Evolutionary conservation across 768 basidiomycete genomes (phyloP).

Genomic region (Trametes maxima): DNA sequence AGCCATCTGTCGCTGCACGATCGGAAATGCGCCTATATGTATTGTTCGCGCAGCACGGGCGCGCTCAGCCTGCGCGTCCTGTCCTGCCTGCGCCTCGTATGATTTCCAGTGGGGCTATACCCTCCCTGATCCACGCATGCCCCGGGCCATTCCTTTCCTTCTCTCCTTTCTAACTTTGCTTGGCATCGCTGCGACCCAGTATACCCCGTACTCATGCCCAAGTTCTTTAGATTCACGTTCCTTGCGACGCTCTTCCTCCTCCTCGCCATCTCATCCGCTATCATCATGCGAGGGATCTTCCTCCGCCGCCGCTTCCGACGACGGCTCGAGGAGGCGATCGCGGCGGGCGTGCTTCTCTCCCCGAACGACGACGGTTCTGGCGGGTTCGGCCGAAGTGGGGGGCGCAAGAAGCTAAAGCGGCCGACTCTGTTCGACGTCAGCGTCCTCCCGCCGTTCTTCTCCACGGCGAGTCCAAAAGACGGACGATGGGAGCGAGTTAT

Average conservation of each 20-base stretch:
- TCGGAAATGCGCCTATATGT: conserved; percentile 1
- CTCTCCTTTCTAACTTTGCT: not conserved
- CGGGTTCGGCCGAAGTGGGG: conserved; percentile 33
- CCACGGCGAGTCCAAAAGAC: conserved; percentile 29
- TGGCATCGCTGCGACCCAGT: not conserved
- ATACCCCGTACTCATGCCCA: not conserved
- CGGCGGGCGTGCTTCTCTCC: conserved; percentile 50
- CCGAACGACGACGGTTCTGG: conserved; percentile 28
- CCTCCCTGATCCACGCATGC: not conserved
- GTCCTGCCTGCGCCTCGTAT: not conserved
- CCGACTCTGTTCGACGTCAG: conserved; percentile 55
- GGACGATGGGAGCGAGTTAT: conserved; percentile 51
- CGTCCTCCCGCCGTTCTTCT: conserved; percentile 33
- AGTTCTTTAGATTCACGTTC: conserved; percentile 62
- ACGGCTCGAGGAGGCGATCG: conserved; percentile 54
- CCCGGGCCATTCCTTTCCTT: not conserved
- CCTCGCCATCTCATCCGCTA: conserved; percentile 62
- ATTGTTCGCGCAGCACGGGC: not conserved
- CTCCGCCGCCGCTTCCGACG: conserved; percentile 60
- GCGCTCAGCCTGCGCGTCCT: conserved; percentile 3
- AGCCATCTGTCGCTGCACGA: not conserved
- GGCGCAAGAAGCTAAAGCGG: conserved; percentile 43
- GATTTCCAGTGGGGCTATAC: not conserved
- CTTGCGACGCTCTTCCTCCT: conserved; percentile 72
- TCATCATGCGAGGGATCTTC: conserved; percentile 65